Base-by-base conservation (phyloP, 345 rosid genomes). In the Linum lewisii region DNA sequence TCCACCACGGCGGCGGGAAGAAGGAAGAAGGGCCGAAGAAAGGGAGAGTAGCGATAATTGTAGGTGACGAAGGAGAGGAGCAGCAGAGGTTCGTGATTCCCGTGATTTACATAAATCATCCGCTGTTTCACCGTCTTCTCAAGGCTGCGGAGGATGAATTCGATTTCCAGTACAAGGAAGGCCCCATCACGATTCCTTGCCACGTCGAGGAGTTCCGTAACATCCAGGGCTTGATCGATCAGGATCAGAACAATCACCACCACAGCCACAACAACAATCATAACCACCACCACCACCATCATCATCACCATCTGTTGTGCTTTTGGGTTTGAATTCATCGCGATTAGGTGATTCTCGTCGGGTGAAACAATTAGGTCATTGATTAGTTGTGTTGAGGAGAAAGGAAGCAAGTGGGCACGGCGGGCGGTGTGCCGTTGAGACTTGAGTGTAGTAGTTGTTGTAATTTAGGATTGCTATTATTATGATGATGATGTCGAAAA, bases 131-230 rank as follows among this genome's bases (percentile, higher is more conserved):
- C 79, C 58, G 68, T 22, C 71, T 87, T 1, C 62, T 90, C 47
- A 82, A 84, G 68, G 91, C 72, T 29, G 91, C 97, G 20, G 97
- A 90, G 63, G 85, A 85, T 38, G 92, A 85, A 71, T 87, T 66
- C 50, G 98, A 94, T 1, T 91, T 87, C 54, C 79, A 81, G 16
- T 42, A 42, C 47, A 96, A 88, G 38, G 63, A 74, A 29, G 98
- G 98, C 1, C 95, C 88, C 14, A 81, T 91, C 72, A 78, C 85
- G 2, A 81, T 91, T 42, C 98, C 98, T 44, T 91, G 96, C 73
- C 79, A 80, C 32, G 88, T 88, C 0, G 83, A 88, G 66, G 82
- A 86, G 69, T 91, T 91, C 52, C 82, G 81, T 18, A 71, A 66
- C 63, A 82, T 88, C 67, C 95, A 78, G 44, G 83, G 79, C 59